Evolutionary conservation across 768 basidiomycete genomes (phyloP).

Genomic region (Mycena polygramma): DNA sequence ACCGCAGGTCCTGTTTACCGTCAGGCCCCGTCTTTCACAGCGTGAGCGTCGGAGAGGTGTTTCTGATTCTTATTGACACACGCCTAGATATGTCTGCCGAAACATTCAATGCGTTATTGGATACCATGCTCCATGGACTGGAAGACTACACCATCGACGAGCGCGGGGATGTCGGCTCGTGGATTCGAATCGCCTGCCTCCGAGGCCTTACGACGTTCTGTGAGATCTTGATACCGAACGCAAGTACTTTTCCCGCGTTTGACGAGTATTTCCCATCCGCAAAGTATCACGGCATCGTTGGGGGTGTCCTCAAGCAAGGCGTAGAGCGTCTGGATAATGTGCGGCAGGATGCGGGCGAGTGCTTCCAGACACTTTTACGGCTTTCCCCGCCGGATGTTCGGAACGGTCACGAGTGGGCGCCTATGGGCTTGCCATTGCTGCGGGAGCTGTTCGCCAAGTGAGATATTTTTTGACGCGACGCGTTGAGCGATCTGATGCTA

Average conservation of each 20-base stretch:
- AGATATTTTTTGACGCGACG: slow-evolving; percentile 10
- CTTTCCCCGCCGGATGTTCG: slow-evolving; percentile 58
- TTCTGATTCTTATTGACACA: slow-evolving; percentile 23
- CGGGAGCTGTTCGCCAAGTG: slow-evolving; percentile 67
- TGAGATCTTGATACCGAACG: slow-evolving; percentile 62
- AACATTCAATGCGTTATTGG: slow-evolving; percentile 62
- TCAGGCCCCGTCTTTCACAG: slow-evolving; percentile 56
- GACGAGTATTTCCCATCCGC: slow-evolving; percentile 71
- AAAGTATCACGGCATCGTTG: slow-evolving; percentile 69
- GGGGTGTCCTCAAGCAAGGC: slow-evolving; percentile 87
- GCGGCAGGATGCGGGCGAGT: slow-evolving; percentile 80
- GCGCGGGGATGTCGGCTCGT: slow-evolving; percentile 96
- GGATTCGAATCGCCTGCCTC: slow-evolving; percentile 88
- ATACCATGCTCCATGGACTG: slow-evolving; percentile 76
- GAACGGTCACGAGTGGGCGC: slow-evolving; percentile 61
- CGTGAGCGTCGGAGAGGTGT: slow-evolving; percentile 52
- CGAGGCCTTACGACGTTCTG: slow-evolving; percentile 70
- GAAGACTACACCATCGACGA: slow-evolving; percentile 94
- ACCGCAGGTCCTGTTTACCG: slow-evolving; percentile 60
- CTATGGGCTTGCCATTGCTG: slow-evolving; percentile 63
- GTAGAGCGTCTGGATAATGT: slow-evolving; percentile 94
- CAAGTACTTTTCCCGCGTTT: slow-evolving; percentile 58
- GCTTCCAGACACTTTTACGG: slow-evolving; percentile 65
- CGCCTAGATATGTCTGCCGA: slow-evolving; percentile 62
- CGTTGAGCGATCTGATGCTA: slow-evolving; percentile 22